Evolutionary conservation across 2,329 filamentous ascomycete genomes (phyloP).

Genomic region (Phialophora macrospora): DNA sequence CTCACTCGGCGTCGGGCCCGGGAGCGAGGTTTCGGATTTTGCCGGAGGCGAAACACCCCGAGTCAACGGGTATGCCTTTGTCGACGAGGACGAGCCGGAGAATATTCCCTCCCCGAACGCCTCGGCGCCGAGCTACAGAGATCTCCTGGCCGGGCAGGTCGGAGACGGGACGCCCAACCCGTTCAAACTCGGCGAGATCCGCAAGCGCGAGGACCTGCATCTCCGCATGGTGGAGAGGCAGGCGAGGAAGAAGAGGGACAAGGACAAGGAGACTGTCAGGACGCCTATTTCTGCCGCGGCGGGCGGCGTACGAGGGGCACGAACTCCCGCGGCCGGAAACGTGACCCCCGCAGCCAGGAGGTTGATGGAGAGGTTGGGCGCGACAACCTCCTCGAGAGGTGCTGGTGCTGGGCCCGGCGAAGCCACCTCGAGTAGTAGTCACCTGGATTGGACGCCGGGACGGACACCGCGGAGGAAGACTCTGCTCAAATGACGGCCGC

Average conservation of each 20-base stretch:
- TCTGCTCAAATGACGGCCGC: neutral
- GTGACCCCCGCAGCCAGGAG: slow-evolving; percentile 53
- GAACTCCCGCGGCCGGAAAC: slow-evolving; percentile 40
- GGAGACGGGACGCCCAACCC: slow-evolving; percentile 67
- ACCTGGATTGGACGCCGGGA: slow-evolving; percentile 48
- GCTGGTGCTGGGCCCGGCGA: slow-evolving; percentile 19
- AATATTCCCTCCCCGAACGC: slow-evolving; percentile 52
- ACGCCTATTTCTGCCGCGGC: neutral
- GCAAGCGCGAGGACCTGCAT: slow-evolving; percentile 79
- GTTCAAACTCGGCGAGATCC: slow-evolving; percentile 76
- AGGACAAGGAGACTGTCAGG: slow-evolving; percentile 33
- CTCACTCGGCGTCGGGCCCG: slow-evolving; percentile 65
- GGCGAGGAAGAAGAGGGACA: slow-evolving; percentile 32
- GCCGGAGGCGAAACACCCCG: slow-evolving; percentile 79
- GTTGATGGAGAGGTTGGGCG: slow-evolving; percentile 48
- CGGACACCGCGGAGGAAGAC: slow-evolving; percentile 42
- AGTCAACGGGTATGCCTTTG: slow-evolving; percentile 92
- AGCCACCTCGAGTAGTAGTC: slow-evolving; percentile 32
- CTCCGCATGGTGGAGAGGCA: slow-evolving; percentile 80
- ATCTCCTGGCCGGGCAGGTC: slow-evolving; percentile 46
- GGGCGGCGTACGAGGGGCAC: neutral
- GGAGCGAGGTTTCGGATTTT: slow-evolving; percentile 60
- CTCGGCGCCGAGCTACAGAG: slow-evolving; percentile 53
- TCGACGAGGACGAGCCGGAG: slow-evolving; percentile 70
- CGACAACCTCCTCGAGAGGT: slow-evolving; percentile 42